A percentile compares a stretch with the other conserved stretches of the same genome.
Conservation (phyloP, 139 green algal genomes). For the Closterium sp. region DNA sequence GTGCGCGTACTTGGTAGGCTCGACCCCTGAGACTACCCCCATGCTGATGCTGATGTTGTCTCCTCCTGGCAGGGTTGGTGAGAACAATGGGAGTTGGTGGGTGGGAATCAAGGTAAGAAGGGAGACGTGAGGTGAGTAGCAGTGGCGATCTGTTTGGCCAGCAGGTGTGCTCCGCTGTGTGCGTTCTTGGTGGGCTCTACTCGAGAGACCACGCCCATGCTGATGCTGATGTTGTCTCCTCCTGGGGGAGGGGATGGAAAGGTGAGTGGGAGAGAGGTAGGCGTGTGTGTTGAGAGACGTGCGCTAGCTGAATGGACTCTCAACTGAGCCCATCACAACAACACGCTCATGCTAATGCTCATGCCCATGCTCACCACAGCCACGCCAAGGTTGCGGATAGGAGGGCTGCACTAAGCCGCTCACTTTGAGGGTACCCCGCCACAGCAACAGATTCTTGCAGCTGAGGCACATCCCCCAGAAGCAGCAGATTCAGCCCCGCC, state of each 20-base stretch:
- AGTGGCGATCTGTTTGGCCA: no score
- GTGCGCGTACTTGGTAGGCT: conserved; percentile 68
- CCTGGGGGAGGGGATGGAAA: conserved; percentile 47
- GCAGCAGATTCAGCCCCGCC: conserved; percentile 65
- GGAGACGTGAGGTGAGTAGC: not conserved
- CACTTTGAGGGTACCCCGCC: conserved; percentile 69
- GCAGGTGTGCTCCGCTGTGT: conserved; percentile 74
- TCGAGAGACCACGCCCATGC: conserved; percentile 68
- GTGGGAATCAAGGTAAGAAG: not conserved
- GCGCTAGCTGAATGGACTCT: no score
- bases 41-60: conserved; percentile 79
- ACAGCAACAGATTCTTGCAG: conserved; percentile 79
- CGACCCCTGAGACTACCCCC: conserved; percentile 76
- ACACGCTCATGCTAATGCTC: no score
- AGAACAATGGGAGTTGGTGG: no score
- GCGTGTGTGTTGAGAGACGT: no score
- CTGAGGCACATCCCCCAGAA: conserved; percentile 61
- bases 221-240: conserved; percentile 82
- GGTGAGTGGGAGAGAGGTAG: no score
- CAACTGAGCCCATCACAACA: no score
- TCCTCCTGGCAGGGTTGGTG: conserved; percentile 58
- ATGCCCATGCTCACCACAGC: no score
- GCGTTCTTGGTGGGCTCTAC: conserved; percentile 78
- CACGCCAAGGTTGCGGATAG: no score
- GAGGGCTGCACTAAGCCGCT: not conserved